Conservation (phyloP, 148 eudicot genomes). For the Spergularia marina region DNA sequence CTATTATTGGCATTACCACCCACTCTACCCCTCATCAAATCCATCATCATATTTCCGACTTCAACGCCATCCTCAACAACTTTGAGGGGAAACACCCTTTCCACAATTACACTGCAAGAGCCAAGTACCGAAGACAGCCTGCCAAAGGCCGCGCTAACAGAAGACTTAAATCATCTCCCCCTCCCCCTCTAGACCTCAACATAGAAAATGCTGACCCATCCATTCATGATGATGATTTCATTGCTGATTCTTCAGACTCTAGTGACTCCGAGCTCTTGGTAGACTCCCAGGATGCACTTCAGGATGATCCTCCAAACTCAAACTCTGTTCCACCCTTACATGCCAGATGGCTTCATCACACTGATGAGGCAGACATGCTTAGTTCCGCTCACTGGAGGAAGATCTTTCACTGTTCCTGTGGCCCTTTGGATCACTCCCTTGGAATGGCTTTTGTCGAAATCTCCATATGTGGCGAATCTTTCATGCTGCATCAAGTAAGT, state of each 20-base stretch:
- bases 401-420: slow-evolving; percentile 75
- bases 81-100: slow-evolving; percentile 93
- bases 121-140: slow-evolving; percentile 57
- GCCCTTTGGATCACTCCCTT: slow-evolving; percentile 56
- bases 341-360: slow-evolving; percentile 85
- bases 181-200: not conserved
- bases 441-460: slow-evolving; percentile 61
- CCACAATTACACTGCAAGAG: slow-evolving; percentile 81
- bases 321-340: slow-evolving; percentile 30
- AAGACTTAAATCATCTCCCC: slow-evolving; percentile 29
- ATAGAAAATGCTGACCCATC: slow-evolving; percentile 39
- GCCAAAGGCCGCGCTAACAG: slow-evolving; percentile 30
- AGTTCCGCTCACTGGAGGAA: slow-evolving; percentile 84
- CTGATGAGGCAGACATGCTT: slow-evolving; percentile 66
- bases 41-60: slow-evolving; percentile 58
- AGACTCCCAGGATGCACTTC: slow-evolving; percentile 29
- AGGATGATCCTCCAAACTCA: slow-evolving; percentile 21
- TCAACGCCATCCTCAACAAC: slow-evolving; percentile 55
- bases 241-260: slow-evolving; percentile 20
- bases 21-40: slow-evolving; percentile 49
- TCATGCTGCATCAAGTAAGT: slow-evolving; percentile 98
- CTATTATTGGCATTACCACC: slow-evolving; percentile 65
- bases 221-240: slow-evolving; percentile 30
- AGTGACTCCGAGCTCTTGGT: slow-evolving; percentile 20
- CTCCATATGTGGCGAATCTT: slow-evolving; percentile 89